Evolutionary conservation across 257 asterid species (phyloP).

Genomic region (Anisodus acutangulus): DNA sequence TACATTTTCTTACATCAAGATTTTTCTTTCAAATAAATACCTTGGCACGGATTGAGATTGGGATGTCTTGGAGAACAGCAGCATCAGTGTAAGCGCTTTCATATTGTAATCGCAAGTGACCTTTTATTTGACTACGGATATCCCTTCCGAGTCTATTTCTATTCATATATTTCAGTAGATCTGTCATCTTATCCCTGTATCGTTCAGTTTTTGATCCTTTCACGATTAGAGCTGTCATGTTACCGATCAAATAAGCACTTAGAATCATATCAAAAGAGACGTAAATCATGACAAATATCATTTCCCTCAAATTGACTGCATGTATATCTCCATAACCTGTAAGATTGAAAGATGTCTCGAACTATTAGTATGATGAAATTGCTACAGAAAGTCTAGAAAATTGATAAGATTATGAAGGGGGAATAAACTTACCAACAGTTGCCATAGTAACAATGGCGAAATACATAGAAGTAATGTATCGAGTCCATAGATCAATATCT

Average conservation of each 20-base stretch:
- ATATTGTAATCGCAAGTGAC: constrained; percentile 85
- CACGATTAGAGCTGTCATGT: constrained; percentile 95
- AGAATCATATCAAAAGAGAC: constrained; percentile 94
- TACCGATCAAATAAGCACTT: constrained; percentile 93
- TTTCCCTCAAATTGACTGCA: constrained; percentile 90
- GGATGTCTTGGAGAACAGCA: constrained; percentile 81
- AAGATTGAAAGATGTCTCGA: background rate
- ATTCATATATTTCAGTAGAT: constrained; percentile 77
- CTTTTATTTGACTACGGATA: constrained; percentile 80
- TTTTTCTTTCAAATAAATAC: constrained; percentile 38
- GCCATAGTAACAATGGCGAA: constrained; percentile 98
- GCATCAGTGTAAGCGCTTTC: constrained; percentile 87
- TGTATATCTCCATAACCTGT: constrained; percentile 98
- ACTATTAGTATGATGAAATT: background rate
- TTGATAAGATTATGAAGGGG: background rate
- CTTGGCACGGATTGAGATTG: constrained; percentile 89
- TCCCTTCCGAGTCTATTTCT: constrained; percentile 75
- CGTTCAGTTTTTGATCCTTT: constrained; percentile 92
- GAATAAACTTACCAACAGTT: constrained; percentile 74
- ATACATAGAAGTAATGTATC: constrained; percentile 81
- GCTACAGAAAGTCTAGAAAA: background rate
- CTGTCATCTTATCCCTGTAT: constrained; percentile 87
- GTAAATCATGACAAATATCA: constrained; percentile 89
- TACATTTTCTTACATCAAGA: background rate
- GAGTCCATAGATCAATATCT: constrained; percentile 79